Base-by-base conservation (phyloP, 2,329 filamentous ascomycete species). In the Phaeosphaeriaceae sp. region DNA sequence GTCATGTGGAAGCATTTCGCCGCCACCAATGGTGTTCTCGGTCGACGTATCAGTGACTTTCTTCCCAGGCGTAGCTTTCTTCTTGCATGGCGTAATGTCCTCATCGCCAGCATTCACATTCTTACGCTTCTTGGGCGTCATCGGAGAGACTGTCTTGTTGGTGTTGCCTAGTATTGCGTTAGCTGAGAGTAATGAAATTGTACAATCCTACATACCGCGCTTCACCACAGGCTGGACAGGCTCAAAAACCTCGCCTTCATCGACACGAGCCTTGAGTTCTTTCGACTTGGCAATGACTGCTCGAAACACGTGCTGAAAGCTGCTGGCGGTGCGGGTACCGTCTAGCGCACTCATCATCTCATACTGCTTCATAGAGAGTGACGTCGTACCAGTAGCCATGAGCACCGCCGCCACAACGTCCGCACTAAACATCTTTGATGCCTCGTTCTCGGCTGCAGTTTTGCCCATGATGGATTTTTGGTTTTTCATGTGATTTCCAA, bases 321-420 rank as follows among this genome's bases (percentile, higher is more conserved):
- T 52, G 13, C 29, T 52, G 1, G 63, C 56, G 1, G 68, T 68
- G 3, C 52, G 53, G 1, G 30, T 56, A 28, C 65, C 63, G 42
- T 70, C 65, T 4, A 71, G 42, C 0, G 67, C 54, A 5, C 40
- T 51, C 67, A 71, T 69, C 48, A 68, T 59, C 5, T 68, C 56
- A 15, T 63, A 66, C n/a, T 63, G 58, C 6, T 46, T 30, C 8
- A 17, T 60, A 16, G 48, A 46, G 34, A 70, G 55, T 12, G 49
- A 51, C 5, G 52, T 58, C 3, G 13, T 58, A 32, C 60, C 67
- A 5, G 56, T 42, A 11, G 62, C 58, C 48, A 58, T 60, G 15
- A 71, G 56, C n/a, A 68, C 38, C 6, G 58, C 58, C 0, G 66
- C 42, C 16, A 71, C 64, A 16, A 39, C 46, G 18, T 70, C 65